Base-by-base conservation (phyloP, 2,329 filamentous ascomycete species). In the Phialophora verrucosa region DNA sequence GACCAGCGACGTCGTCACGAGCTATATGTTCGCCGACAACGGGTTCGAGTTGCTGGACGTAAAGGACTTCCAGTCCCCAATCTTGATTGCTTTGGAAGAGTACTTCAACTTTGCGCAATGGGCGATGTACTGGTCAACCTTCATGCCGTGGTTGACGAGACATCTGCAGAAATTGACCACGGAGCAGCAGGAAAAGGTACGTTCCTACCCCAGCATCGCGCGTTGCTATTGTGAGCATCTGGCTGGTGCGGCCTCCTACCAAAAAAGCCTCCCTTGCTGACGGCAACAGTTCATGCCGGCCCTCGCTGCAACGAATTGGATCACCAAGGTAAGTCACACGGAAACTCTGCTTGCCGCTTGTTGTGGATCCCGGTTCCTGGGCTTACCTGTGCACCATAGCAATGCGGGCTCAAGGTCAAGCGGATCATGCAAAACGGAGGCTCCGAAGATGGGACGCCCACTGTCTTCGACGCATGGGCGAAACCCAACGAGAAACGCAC, bases 401-500 rank as follows among this genome's bases (percentile, higher is more conserved):
- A 72, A 75, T 32, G 73, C 72, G 1, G 69, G 71, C 3, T 29
- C 51, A 59, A 64, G 38, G 55, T 64, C 8, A 54, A 57, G 42
- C 54, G 51, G 42, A 62, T 55, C 50, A 25, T 63, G 65, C 56
- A 42, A 25, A 67, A 58, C 20, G 44, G 64, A 14, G 56, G 57
- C n/a, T 65, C 58, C 4, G 59, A 31, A 12, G 44, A 55, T 17
- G 42, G 44, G 8, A 59, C 62, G 38, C 57, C 63, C 59, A 23
- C 68, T 76, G 20, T 66, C 70, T 17, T 73, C 74, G 5, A 59
- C 73, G 72, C 77, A 0, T 58, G 58, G 42, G 61, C 31, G 12
- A 59, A 54, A 17, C 63, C 63, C 29, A 60, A 35, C 10, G 57
- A 35, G 49, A 65, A 65, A 29, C 29, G 63, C 11, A 27, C 7